Conservation (phyloP, 2,329 filamentous ascomycete genomes). For the Fusarium avenaceum region DNA sequence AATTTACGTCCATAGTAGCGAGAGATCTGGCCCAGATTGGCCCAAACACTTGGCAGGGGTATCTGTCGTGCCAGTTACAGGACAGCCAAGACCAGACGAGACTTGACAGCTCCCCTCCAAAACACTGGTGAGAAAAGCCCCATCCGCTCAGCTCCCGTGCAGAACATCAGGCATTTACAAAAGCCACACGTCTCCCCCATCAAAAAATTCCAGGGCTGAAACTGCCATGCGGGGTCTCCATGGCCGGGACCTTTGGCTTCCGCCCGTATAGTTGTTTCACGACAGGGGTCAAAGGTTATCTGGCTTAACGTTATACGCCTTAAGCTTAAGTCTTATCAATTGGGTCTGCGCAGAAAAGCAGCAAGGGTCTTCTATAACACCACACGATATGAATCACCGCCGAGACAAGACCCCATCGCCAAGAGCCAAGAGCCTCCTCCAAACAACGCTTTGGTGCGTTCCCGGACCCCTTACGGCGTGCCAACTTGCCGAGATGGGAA, state of each 20-base stretch:
- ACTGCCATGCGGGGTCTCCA: constrained; percentile 21
- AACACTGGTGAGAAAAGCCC: constrained; percentile 25
- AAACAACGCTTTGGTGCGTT: constrained; percentile 8
- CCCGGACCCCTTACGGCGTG: constrained; percentile 20
- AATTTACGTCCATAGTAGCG: constrained; percentile 1
- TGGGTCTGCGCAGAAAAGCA: background rate
- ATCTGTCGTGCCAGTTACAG: constrained; percentile 10
- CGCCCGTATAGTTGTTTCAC: constrained; percentile 14
- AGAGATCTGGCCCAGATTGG: background rate
- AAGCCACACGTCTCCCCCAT: background rate
- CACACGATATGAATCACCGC: constrained; percentile 12
- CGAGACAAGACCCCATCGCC: constrained; percentile 24
- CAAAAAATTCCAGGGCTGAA: constrained; percentile 23
- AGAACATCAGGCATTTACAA: constrained; percentile 8
- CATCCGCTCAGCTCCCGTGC: constrained; percentile 2
- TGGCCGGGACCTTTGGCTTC: constrained; percentile 33
- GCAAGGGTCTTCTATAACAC: constrained; percentile 1
- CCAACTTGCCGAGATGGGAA: constrained; percentile 17
- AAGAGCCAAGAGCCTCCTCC: constrained; percentile 32
- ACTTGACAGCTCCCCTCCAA: constrained; percentile 28
- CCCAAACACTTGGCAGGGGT: constrained; percentile 13
- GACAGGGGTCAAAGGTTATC: constrained; percentile 15
- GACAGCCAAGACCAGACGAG: constrained; percentile 18
- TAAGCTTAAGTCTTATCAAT: constrained; percentile 28
- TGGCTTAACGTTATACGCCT: constrained; percentile 21